Conservation (phyloP, 129 eudicot species). For the Rutidosis leptorrhynchoides region DNA sequence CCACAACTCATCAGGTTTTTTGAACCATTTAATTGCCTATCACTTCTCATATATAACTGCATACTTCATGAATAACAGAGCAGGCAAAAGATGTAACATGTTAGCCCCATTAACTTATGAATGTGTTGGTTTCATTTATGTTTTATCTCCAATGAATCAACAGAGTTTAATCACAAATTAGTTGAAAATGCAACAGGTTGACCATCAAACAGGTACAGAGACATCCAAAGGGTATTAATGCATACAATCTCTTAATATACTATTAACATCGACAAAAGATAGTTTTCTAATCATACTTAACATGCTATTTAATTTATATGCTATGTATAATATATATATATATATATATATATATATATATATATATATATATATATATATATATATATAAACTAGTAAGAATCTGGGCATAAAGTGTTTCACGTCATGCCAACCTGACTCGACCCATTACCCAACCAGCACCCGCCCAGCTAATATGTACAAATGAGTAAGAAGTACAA, state of each 20-base stretch:
- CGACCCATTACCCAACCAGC: not conserved
- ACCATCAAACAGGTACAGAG: not conserved
- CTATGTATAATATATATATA: no score
- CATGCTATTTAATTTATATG: not conserved
- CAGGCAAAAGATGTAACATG: conserved; percentile 7
- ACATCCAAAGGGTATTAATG: not conserved
- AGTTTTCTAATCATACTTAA: not conserved
- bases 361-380: no score
- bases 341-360: no score
- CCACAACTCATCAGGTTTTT: not conserved
- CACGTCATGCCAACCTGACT: not conserved
- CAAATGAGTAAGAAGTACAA: not conserved
- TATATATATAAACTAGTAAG: not conserved
- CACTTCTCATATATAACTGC: not conserved
- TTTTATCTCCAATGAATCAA: not conserved
- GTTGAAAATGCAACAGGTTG: not conserved
- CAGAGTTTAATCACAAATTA: not conserved
- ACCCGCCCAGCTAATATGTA: not conserved
- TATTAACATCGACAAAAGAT: not conserved
- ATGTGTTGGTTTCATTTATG: not conserved
- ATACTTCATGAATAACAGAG: not conserved
- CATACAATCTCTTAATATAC: not conserved
- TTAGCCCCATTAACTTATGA: not conserved
- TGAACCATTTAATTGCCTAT: not conserved
- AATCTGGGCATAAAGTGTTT: not conserved